Evolutionary conservation across 768 basidiomycete genomes (phyloP).

Genomic region (Clathrus columnatus): DNA sequence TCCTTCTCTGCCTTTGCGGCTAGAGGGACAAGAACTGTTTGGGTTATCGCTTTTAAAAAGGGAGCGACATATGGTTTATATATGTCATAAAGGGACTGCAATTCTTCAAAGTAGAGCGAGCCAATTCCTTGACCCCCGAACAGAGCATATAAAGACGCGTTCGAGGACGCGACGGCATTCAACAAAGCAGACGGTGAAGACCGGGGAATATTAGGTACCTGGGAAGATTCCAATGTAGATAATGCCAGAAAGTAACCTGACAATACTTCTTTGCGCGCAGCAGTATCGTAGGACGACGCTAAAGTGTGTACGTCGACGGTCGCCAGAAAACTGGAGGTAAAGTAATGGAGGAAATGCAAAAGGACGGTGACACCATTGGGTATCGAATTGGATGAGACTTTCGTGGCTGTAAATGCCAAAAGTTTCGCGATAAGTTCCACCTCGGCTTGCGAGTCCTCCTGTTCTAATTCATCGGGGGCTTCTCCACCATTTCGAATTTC

Average conservation of each 20-base stretch:
- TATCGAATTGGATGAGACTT: conserved; percentile 43
- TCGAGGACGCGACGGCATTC: conserved; percentile 46
- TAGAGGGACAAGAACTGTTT: conserved; percentile 63
- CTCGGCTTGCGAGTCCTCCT: conserved; percentile 50
- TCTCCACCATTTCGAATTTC: conserved; percentile 48
- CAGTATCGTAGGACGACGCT: conserved; percentile 62
- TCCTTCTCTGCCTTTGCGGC: conserved; percentile 43
- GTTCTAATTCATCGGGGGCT: conserved; percentile 41
- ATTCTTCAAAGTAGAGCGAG: conserved; percentile 96
- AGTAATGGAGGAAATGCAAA: conserved; percentile 64
- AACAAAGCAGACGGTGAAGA: conserved; percentile 63
- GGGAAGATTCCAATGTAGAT: conserved; percentile 53
- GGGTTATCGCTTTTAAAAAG: conserved; percentile 56
- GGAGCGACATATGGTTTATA: conserved; percentile 80
- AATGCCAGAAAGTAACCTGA: conserved; percentile 73
- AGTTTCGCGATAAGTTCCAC: conserved; percentile 79
- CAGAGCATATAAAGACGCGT: conserved; percentile 77
- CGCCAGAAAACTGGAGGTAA: conserved; percentile 66
- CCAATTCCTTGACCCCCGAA: conserved; percentile 98
- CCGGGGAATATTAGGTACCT: conserved; percentile 44
- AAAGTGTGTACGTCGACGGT: conserved; percentile 76
- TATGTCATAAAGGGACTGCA: conserved; percentile 83
- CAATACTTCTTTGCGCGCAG: conserved; percentile 68
- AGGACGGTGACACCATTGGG: conserved; percentile 58
- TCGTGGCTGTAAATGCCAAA: conserved; percentile 64